phyloP scores from a whole-genome alignment of 805 yeast genomes.

The Metschnikowia reukaufii region DNA sequence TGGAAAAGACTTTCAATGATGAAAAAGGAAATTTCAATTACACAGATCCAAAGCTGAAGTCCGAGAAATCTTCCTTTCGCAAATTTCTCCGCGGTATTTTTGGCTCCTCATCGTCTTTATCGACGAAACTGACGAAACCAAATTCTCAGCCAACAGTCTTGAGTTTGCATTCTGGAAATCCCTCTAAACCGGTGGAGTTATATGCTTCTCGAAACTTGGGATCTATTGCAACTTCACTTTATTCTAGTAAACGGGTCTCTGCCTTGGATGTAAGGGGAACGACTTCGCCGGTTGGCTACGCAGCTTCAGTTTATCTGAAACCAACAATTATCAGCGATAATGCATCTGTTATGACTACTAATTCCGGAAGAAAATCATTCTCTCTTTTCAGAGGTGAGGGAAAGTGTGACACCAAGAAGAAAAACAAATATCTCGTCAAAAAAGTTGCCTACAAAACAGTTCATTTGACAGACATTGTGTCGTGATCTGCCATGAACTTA shows the following conservation, averaged over 20 bases:
- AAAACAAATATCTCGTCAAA: conserved; percentile 28
- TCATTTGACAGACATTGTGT: conserved; percentile 18
- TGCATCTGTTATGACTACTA: conserved; percentile 1
- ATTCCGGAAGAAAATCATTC: background rate
- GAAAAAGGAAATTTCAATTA: too few species aligned
- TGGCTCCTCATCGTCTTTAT: conserved; percentile 9
- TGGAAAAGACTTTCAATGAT: too few species aligned
- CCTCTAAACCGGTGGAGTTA: background rate
- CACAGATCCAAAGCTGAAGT: too few species aligned
- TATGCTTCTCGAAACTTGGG: background rate
- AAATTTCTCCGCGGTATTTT: conserved; percentile 13
- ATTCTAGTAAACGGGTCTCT: conserved; percentile 14
- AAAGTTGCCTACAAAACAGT: conserved; percentile 25
- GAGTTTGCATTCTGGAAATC: background rate
- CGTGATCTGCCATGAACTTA: background rate
- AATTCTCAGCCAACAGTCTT: conserved; percentile 14
- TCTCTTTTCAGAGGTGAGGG: background rate
- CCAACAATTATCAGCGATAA: background rate
- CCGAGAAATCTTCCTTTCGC: conserved; percentile 14
- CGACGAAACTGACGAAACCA: background rate
- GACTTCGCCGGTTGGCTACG: conserved; percentile 11
- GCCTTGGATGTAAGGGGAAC: conserved; percentile 16
- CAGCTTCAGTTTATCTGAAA: conserved; percentile 14
- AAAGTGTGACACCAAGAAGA: conserved; percentile 9
- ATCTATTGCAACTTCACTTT: conserved; percentile 8